Base-by-base conservation (phyloP, 208 protist species). In the Leishmania arabica region DNA sequence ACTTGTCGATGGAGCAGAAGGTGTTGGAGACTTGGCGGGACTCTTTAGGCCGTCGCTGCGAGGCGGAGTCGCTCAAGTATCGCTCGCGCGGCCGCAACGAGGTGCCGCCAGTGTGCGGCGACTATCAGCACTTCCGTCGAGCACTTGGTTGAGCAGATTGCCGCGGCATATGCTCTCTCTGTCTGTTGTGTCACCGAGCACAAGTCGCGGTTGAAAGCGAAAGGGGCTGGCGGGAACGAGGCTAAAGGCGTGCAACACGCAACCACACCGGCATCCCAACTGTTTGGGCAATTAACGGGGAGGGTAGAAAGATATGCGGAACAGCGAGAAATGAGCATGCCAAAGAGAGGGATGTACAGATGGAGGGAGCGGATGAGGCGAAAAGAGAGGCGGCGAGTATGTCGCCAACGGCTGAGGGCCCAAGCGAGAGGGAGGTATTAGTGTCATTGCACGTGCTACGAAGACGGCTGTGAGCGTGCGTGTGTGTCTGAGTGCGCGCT, bases 1-100 rank as follows among this genome's bases (percentile, higher is more conserved):
- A 84, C 37, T 27, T 82, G 31, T 42, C 77, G 15, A 88, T 86
- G 73, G 92, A 97, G 79, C 75, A 84, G 62, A 91, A 95, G 54
- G 94, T 96, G 34, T 75, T 96, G 72, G 79, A 86, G 73, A 78
- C 80, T n/a, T 91, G 96, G 78, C 86, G 83, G 47, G 86, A 93
- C 37, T 96, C 87, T 75, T 85, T 97, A 74, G 89, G 83, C 1
- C 88, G 89, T 49, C 91, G 91, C 13, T 97, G 94, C 76, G 92
- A 97, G 81, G 92, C 94, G 17, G 94, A 97, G 76, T 91, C 87
- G 19, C 86, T 95, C 54, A 85, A 88, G 37, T 86, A 93, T 66
- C 84, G 93, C 81, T 86, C 92, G 51, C 84, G 88, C 24, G 88
- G 91, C 21, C 86, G 84, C 45, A 92, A 92, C 19, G 92, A 91